phyloP scores from a whole-genome alignment of 2,329 filamentous ascomycete species.

The Alternaria arbusti region DNA sequence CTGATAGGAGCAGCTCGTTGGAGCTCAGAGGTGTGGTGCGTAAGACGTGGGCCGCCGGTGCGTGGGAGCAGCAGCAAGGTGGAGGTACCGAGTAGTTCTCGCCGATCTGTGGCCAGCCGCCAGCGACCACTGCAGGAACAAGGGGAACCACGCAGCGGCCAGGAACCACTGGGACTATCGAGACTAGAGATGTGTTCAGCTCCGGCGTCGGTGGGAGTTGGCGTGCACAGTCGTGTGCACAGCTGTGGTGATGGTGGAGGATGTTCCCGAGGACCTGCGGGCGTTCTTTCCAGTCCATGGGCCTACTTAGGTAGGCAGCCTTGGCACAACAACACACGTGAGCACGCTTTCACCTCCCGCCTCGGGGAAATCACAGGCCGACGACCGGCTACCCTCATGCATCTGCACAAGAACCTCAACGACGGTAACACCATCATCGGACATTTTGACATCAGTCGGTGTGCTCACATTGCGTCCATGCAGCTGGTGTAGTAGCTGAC shows the following conservation, averaged over 20 bases:
- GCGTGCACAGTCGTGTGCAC: background rate
- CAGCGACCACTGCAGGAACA: conserved; percentile 24
- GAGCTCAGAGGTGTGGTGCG: conserved; percentile 3
- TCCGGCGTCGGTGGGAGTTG: background rate
- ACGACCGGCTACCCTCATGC: background rate
- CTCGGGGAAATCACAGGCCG: background rate
- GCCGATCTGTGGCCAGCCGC: conserved; percentile 22
- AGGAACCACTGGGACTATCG: background rate
- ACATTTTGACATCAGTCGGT: conserved; percentile 11
- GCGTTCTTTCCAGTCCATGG: background rate
- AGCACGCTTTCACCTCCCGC: background rate
- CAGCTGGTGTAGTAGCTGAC: conserved; percentile 4
- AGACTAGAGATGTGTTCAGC: background rate
- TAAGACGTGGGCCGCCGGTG: conserved; percentile 20
- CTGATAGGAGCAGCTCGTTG: background rate
- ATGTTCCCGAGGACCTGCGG: background rate
- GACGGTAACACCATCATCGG: conserved; percentile 3
- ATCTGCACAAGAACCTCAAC: background rate
- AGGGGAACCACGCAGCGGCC: conserved; percentile 6
- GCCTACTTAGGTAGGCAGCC: background rate
- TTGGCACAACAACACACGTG: background rate
- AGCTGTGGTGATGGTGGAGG: background rate
- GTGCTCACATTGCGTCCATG: conserved; percentile 15
- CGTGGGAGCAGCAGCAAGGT: conserved; percentile 9
- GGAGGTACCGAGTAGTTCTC: conserved; percentile 18